Evolutionary conservation across 441 rosid species (phyloP), one percentile per base, ranked within the genome.

Genomic region (Syzygium syzygioides): DNA sequence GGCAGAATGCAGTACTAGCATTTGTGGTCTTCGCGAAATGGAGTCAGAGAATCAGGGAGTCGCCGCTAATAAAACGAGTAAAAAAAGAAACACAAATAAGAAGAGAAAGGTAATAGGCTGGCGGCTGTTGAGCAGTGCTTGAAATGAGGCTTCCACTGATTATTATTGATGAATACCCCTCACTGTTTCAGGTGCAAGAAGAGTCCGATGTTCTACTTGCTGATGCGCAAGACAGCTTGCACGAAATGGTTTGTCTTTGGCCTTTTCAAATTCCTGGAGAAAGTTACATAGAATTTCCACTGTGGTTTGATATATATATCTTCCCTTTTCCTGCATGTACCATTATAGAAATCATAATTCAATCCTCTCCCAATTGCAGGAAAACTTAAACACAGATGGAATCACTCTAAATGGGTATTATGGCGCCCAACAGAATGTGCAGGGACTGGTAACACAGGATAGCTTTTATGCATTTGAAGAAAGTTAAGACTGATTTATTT

Each of bases 401-500:
- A 91, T 93, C 88, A 76, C 90, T 79, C 90, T 94, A 28, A 93
- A 90, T 89, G 93, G 94, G 76, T 94, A 92, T 91, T 94, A 93
- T 89, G 95, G 93, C 84, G 85, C 95, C 68, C 95, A 94, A 88
- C 95, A 92, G 60, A 94, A 93, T 86, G 95, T 92, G 90, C 96
- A 94, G 90, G 95, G 95, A 92, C 90, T 94, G 95, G 96, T 94
- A 92, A 89, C 83, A 55, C 79, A 50, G 71, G 48, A 88, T 80
- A 84, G 20, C 86, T 37, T 45, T 54, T 56, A 23, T 4, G 45
- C 37, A 50, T 90, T 87, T 60, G 59, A 56, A 79, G 85, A 23
- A 59, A 55, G 80, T 53, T 71, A 68, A 50, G 76, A 76, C 30
- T 88, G 19, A 34, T 37, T 34, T 56, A 14, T 88, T 64, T 89